These are phyloP conservation scores for Saccharomycopsis fodiens DNA, from an alignment of 805 yeast genomes.

Conservation along the genomic window DNA sequence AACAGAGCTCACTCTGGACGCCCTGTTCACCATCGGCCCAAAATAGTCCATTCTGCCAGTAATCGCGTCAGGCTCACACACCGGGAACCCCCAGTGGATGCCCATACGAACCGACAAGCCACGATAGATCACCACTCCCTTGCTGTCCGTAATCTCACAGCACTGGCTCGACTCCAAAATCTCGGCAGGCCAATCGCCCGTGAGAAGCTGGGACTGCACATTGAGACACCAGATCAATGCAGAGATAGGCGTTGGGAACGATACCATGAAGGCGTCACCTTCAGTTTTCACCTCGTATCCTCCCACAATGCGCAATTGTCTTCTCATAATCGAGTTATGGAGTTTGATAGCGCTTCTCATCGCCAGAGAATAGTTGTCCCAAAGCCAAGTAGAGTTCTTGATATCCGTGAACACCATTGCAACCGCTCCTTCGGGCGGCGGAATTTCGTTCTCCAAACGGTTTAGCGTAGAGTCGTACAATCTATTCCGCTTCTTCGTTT, in stretches of 20 bases:
- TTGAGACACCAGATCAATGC: slow-evolving; percentile 93
- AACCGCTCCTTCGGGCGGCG: slow-evolving; percentile 89
- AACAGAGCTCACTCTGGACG: slow-evolving; percentile 86
- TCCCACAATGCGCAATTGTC: slow-evolving; percentile 85
- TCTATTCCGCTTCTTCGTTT: slow-evolving; percentile 44
- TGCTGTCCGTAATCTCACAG: slow-evolving; percentile 60
- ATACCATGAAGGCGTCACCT: slow-evolving; percentile 98
- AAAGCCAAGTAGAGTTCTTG: slow-evolving; percentile 82
- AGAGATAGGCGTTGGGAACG: slow-evolving; percentile 85
- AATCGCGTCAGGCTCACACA: slow-evolving; percentile 88
- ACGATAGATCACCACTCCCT: slow-evolving; percentile 55
- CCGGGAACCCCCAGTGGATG: slow-evolving; percentile 96
- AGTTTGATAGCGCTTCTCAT: slow-evolving; percentile 96
- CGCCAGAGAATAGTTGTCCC: slow-evolving; percentile 90
- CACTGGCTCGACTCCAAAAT: slow-evolving; percentile 82
- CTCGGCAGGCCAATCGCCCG: slow-evolving; percentile 94
- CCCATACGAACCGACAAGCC: slow-evolving; percentile 98
- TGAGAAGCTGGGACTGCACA: slow-evolving; percentile 75
- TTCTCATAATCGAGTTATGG: slow-evolving; percentile 90
- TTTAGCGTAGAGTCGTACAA: slow-evolving; percentile 67
- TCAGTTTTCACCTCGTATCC: slow-evolving; percentile 98
- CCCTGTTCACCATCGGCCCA: slow-evolving; percentile 97
- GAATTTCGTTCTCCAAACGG: slow-evolving; percentile 80
- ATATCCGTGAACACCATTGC: slow-evolving; percentile 98
- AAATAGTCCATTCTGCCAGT: slow-evolving; percentile 97